A percentile compares a stretch with the other conserved stretches of the same genome.
phyloP scores from a whole-genome alignment of 305 asterid genomes.

The Solanum hybrid region DNA sequence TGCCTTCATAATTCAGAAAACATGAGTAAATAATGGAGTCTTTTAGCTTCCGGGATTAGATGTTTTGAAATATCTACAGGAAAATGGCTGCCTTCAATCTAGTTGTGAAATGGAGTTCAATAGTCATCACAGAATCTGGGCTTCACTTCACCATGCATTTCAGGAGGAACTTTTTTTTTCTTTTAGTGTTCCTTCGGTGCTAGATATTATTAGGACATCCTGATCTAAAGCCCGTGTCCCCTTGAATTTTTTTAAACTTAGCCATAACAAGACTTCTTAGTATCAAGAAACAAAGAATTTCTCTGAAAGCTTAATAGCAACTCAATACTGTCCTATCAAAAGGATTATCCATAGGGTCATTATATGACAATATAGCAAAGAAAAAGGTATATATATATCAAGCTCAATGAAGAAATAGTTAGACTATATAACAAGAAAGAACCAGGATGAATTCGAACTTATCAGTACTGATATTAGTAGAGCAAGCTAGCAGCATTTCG shows the following conservation, averaged over 20 bases:
- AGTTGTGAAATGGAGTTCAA: neutral
- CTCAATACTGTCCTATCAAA: neutral
- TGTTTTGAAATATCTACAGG: neutral
- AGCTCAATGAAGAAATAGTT: neutral
- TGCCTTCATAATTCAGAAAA: conserved; percentile 39
- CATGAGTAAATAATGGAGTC: neutral
- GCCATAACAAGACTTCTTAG: too few species aligned
- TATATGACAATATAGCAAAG: neutral
- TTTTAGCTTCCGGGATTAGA: neutral
- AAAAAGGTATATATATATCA: neutral
- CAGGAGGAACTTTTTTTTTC: neutral
- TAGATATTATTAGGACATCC: neutral
- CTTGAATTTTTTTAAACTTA: neutral
- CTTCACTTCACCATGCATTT: neutral
- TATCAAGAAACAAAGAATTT: too few species aligned
- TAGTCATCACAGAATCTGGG: neutral
- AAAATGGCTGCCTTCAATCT: neutral
- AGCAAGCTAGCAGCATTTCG: neutral
- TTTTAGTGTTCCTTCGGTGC: neutral
- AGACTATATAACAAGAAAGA: neutral
- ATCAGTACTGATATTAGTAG: neutral
- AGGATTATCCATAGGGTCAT: neutral
- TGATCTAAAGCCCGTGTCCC: neutral
- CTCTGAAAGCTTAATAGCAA: neutral
- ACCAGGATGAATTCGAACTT: neutral